Percentiles rank a stretch among this genome's conserved stretches.
Conservation (phyloP, 257 asterid genomes). For the Gentiana straminea region DNA sequence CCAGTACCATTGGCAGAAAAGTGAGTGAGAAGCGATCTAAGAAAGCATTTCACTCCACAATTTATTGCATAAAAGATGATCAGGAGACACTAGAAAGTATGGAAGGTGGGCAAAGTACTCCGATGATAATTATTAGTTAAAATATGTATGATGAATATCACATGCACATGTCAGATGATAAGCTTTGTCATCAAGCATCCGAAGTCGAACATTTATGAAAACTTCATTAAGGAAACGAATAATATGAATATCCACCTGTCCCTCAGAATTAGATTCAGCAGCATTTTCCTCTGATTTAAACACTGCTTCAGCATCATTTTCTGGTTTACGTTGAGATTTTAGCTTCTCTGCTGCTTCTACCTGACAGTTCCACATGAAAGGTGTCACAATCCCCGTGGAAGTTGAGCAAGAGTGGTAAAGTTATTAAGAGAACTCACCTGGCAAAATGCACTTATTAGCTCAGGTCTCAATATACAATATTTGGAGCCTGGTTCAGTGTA, state of each 20-base stretch:
- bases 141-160: no score
- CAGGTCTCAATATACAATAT: conserved; percentile 90
- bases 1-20: no score
- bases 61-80: no score
- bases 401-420: conserved; percentile 1
- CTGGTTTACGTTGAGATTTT: conserved; percentile 33
- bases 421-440: conserved; percentile 38
- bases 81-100: no score
- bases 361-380: conserved; percentile 24
- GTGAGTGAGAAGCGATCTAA: no score
- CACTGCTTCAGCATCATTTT: conserved; percentile 25
- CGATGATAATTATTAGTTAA: no score
- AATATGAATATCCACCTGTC: conserved; percentile 25
- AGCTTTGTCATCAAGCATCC: no score
- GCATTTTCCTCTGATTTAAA: conserved; percentile 20
- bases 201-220: no score
- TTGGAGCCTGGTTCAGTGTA: conserved; percentile 67
- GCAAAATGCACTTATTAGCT: conserved; percentile 67
- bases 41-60: no score
- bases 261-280: conserved; percentile 21
- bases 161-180: no score
- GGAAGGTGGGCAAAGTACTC: no score
- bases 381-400: neutral
- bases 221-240: neutral
- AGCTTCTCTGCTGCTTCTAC: conserved; percentile 51